phyloP scores from a whole-genome alignment of 2,329 filamentous ascomycete species.

The Pseudocercospora cruenta region DNA sequence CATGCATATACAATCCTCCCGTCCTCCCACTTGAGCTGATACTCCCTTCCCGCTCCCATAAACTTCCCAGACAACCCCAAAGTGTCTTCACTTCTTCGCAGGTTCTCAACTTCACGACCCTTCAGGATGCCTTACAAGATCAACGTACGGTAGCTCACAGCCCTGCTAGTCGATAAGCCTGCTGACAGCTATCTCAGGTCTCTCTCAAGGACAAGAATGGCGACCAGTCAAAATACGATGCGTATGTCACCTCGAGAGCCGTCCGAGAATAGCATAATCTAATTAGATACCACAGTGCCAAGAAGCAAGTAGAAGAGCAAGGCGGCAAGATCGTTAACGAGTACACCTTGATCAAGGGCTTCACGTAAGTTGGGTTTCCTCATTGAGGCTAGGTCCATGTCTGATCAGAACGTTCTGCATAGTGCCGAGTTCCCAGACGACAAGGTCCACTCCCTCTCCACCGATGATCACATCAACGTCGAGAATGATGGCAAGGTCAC shows the following conservation, averaged over 20 bases:
- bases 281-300: slow-evolving; percentile 60
- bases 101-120: slow-evolving; percentile 11
- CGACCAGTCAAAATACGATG: slow-evolving; percentile 66
- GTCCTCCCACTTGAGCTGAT: not conserved
- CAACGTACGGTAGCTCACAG: slow-evolving; percentile 31
- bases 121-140: slow-evolving; percentile 32
- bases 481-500: slow-evolving; percentile 73
- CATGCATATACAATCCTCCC: not conserved
- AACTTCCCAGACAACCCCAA: not conserved
- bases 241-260: slow-evolving; percentile 52
- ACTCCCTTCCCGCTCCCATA: not conserved
- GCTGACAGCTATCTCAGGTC: slow-evolving; percentile 60
- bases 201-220: slow-evolving; percentile 72
- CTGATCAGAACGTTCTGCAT: slow-evolving; percentile 5
- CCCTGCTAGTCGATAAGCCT: not conserved
- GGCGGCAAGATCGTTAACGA: slow-evolving; percentile 85
- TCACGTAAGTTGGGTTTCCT: slow-evolving; percentile 68
- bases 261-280: not conserved
- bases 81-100: slow-evolving; percentile 12
- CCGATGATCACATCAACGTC: slow-evolving; percentile 74
- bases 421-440: slow-evolving; percentile 76
- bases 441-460: slow-evolving; percentile 66
- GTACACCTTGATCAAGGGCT: slow-evolving; percentile 87
- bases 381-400: not conserved
- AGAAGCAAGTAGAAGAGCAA: slow-evolving; percentile 72